These are phyloP conservation scores for Dictyostelium firmibasis DNA, from an alignment of 78 protist genomes.

Conservation along the genomic window DNA sequence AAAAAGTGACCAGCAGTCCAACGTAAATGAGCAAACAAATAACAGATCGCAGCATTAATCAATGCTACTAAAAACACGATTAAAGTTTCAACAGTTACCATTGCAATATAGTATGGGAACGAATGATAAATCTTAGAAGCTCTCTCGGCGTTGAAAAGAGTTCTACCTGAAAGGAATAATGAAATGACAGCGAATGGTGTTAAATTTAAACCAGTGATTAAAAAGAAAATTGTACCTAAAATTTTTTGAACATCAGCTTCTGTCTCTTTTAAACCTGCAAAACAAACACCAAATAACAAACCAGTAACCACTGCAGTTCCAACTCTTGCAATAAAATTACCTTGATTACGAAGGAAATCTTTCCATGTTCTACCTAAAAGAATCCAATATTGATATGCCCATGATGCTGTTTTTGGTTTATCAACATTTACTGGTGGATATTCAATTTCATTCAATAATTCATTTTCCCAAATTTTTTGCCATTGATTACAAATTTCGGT, in stretches of 20 bases:
- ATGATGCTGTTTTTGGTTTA: neutral
- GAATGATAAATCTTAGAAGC: conserved; percentile 53
- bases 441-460: neutral
- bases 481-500: conserved; percentile 16
- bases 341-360: conserved; percentile 43
- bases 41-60: neutral
- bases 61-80: neutral
- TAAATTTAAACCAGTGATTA: conserved; percentile 23
- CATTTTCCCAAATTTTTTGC: neutral
- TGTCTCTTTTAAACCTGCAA: neutral
- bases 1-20: neutral
- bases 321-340: conserved; percentile 10
- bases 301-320: conserved; percentile 16
- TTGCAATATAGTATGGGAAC: conserved; percentile 37
- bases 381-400: neutral
- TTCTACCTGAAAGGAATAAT: conserved; percentile 15
- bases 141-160: conserved; percentile 61
- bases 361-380: neutral
- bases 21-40: conserved; percentile 15
- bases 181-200: conserved; percentile 44
- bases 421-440: neutral
- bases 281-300: conserved; percentile 58
- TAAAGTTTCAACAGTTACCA: conserved; percentile 3
- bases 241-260: conserved; percentile 19
- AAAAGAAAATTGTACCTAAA: conserved; percentile 37